These are phyloP conservation scores for Botrytis hyacinthi DNA, from an alignment of 2,329 filamentous ascomycete species.

Conservation along the genomic window DNA sequence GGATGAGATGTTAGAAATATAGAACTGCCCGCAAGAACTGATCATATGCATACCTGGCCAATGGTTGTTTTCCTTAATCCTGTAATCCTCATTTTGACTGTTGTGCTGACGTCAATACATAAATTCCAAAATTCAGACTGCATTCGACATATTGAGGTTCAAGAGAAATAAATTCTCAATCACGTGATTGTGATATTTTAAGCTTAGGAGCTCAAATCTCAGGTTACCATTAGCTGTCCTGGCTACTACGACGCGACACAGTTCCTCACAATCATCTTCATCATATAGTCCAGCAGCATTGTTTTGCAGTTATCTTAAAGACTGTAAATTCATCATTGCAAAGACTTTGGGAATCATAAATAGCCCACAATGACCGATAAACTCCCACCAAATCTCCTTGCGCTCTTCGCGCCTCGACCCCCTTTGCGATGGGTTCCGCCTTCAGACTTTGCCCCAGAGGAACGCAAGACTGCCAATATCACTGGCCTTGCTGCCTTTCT, in stretches of 20 bases:
- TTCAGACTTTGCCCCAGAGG: conserved; percentile 76
- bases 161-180: neutral
- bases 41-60: conserved; percentile 48
- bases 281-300: conserved; percentile 3
- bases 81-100: conserved; percentile 49
- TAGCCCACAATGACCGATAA: conserved; percentile 80
- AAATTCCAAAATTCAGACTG: neutral
- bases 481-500: conserved; percentile 73
- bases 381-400: conserved; percentile 86
- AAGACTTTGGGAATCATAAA: conserved; percentile 1
- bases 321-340: neutral
- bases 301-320: neutral
- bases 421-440: conserved; percentile 86
- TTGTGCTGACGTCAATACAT: conserved; percentile 9
- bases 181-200: neutral
- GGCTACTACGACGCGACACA: conserved; percentile 14
- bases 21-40: neutral
- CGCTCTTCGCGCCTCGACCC: conserved; percentile 92
- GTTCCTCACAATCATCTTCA: conserved; percentile 3
- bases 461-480: conserved; percentile 72
- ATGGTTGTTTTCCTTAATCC: conserved; percentile 52
- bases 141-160: neutral
- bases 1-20: conserved; percentile 26
- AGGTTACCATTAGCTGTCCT: conserved; percentile 1
- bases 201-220: conserved; percentile 18